Evolutionary conservation across 208 protist species (phyloP).

Genomic region (Blastocrithidia nonstop): DNA sequence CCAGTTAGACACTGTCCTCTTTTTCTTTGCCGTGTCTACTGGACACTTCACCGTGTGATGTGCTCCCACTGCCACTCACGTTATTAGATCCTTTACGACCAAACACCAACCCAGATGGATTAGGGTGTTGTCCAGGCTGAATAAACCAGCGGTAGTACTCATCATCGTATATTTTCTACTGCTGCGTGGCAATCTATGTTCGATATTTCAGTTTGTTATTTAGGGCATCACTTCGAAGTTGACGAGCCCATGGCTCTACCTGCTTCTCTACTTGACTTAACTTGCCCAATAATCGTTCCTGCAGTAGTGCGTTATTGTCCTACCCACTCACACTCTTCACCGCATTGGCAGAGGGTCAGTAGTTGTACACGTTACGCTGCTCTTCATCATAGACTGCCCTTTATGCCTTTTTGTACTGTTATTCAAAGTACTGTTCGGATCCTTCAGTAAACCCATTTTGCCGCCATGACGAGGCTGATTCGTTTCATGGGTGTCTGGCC

Average conservation of each 20-base stretch:
- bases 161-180: constrained; percentile 87
- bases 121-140: constrained; percentile 74
- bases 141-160: constrained; percentile 90
- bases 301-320: constrained; percentile 19
- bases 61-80: no score
- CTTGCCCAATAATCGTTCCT: constrained; percentile 55
- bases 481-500: constrained; percentile 82
- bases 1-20: constrained; percentile 35
- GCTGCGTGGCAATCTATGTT: constrained; percentile 67
- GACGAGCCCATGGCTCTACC: constrained; percentile 68
- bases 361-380: constrained; percentile 38
- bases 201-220: constrained; percentile 50
- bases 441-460: constrained; percentile 79
- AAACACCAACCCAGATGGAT: constrained; percentile 60
- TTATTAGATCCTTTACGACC: constrained; percentile 17
- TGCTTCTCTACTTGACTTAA: constrained; percentile 28
- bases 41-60: no score
- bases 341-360: constrained; percentile 66
- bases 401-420: constrained; percentile 75
- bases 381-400: constrained; percentile 61
- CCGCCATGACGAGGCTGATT: constrained; percentile 66
- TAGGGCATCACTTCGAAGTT: constrained; percentile 45
- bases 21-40: constrained; percentile 1
- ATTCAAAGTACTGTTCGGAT: constrained; percentile 68
- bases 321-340: constrained; percentile 30